Conservation (phyloP, 176 grass and related monocot genomes). For the Elaeis guineensis region DNA sequence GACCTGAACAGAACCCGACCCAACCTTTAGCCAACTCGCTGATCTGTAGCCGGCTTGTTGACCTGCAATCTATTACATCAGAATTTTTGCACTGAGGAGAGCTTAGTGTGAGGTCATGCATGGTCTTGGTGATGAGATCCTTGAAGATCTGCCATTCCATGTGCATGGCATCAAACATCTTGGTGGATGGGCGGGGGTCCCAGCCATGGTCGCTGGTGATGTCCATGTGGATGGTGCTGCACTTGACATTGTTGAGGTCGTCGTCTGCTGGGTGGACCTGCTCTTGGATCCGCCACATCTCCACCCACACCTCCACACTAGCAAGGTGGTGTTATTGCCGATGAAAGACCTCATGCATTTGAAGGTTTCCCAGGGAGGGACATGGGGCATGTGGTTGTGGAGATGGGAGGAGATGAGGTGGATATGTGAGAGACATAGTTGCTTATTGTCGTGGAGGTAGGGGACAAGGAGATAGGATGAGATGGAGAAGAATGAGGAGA, state of each 20-base stretch:
- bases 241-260: conserved; percentile 39
- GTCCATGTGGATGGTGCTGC: conserved; percentile 47
- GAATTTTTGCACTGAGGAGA: neutral
- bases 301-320: conserved; percentile 36
- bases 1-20: too few relatives aligned
- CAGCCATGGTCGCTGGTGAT: conserved; percentile 26
- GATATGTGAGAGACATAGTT: conserved; percentile 14
- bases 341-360: neutral
- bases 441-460: too few relatives aligned
- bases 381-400: conserved; percentile 29
- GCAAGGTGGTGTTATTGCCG: conserved; percentile 6
- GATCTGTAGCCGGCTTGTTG: too few relatives aligned
- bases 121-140: conserved; percentile 74
- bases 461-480: too few relatives aligned
- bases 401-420: conserved; percentile 46
- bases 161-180: conserved; percentile 46
- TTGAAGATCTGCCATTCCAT: conserved; percentile 79
- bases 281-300: conserved; percentile 30
- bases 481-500: too few relatives aligned
- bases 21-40: too few relatives aligned
- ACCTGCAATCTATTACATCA: too few relatives aligned
- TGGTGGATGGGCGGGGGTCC: conserved; percentile 2
- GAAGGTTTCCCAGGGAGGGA: conserved; percentile 37
- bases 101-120: conserved; percentile 62
- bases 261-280: conserved; percentile 18